Evolutionary conservation across 257 asterid genomes (phyloP).

Genomic region (Forsythia suspensa): DNA sequence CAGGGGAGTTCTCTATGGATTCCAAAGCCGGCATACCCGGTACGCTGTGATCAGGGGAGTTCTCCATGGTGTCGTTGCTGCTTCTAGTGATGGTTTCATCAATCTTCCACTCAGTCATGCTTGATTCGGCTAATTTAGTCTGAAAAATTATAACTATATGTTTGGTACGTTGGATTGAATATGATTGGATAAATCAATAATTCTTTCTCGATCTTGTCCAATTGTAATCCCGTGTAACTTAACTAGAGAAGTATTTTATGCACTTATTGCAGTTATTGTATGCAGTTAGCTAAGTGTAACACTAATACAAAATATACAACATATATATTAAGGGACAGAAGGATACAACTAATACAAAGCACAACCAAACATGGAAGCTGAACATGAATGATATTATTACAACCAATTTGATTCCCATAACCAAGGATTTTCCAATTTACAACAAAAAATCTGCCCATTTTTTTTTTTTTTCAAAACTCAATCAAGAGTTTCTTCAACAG

Average conservation of each 20-base stretch:
- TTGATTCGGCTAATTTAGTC: neutral
- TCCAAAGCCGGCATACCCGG: neutral
- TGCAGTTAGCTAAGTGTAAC: neutral
- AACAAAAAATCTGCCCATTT: neutral
- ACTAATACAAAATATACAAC: neutral
- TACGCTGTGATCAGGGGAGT: neutral
- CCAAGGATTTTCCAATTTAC: neutral
- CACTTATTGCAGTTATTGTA: neutral
- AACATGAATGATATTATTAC: neutral
- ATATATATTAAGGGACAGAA: neutral
- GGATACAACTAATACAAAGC: neutral
- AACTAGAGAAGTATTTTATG: neutral
- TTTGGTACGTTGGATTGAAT: neutral
- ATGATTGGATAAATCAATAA: neutral
- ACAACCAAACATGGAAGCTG: neutral
- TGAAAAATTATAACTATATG: neutral
- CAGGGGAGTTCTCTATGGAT: neutral
- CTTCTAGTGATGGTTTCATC: neutral
- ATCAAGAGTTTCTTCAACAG: slow-evolving; percentile 45
- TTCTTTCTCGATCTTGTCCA: neutral
- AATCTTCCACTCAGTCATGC: neutral
- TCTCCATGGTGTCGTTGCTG: neutral
- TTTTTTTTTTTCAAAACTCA: too few relatives aligned
- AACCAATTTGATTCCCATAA: neutral
- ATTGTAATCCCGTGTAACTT: neutral